A percentile compares a stretch with the other conserved stretches of the same genome.
Evolutionary conservation across 345 rosid species (phyloP).

Genomic region (Eucalyptus erythrocorys): DNA sequence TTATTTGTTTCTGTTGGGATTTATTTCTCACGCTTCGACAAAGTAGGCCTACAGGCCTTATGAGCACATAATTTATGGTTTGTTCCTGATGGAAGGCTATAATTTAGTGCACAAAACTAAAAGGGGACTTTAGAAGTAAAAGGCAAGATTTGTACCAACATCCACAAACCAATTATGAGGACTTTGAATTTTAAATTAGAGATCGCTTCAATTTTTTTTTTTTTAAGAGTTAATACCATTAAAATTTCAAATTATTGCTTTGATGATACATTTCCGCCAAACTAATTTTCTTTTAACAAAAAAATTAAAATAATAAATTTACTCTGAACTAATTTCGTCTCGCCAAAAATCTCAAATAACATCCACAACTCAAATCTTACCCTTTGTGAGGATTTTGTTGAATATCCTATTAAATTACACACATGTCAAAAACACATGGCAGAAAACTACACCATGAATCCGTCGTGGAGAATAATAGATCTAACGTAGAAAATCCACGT

Average conservation of each 20-base stretch:
- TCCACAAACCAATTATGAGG: not conserved
- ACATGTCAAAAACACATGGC: not conserved
- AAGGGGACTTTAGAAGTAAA: not conserved
- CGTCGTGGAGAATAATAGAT: rapidly evolving
- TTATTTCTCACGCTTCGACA: not conserved
- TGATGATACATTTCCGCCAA: not conserved
- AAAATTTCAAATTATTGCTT: not conserved
- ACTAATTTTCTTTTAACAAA: not conserved
- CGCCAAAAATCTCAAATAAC: rapidly evolving
- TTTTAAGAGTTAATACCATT: not conserved
- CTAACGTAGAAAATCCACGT: rapidly evolving
- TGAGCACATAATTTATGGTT: not conserved
- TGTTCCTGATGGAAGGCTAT: not conserved
- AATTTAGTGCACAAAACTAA: not conserved
- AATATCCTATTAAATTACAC: not conserved
- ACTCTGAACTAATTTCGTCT: rapidly evolving
- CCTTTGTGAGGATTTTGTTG: not conserved
- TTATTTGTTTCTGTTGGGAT: not conserved
- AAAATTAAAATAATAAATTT: not conserved
- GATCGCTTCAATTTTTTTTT: not conserved
- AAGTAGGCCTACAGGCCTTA: not conserved
- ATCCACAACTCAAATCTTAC: not conserved
- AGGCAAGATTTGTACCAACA: not conserved
- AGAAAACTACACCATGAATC: rapidly evolving
- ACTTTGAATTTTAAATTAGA: not conserved